phyloP scores from a whole-genome alignment of 1,284 basidiomycete species.

The Butyriboletus appendiculatus region DNA sequence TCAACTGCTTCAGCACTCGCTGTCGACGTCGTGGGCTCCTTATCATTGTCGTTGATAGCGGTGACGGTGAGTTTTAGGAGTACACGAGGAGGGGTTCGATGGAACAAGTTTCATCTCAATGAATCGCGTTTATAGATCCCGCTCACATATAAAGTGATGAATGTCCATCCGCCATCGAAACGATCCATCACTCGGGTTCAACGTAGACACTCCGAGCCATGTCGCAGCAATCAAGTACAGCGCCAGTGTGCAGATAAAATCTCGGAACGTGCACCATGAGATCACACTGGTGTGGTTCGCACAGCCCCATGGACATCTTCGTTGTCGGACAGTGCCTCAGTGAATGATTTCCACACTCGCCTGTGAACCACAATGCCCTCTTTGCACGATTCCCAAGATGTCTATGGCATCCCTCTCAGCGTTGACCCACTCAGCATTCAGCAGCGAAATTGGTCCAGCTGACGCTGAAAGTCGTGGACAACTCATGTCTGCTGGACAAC shows the following conservation, averaged over 20 bases:
- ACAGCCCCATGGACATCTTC: too few relatives aligned
- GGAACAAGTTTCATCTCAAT: not conserved
- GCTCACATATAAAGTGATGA: too few relatives aligned
- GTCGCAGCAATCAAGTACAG: too few relatives aligned
- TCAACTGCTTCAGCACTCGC: too few relatives aligned
- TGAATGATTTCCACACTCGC: not conserved
- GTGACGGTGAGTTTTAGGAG: not conserved
- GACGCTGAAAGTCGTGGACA: not conserved
- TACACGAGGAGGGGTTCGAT: too few relatives aligned
- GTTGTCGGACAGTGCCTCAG: not conserved
- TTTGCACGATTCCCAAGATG: not conserved
- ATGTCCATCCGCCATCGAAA: too few relatives aligned
- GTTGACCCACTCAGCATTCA: not conserved
- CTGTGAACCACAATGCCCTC: not conserved
- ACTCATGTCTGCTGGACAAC: not conserved
- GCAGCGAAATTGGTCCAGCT: not conserved
- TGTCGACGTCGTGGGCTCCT: not conserved
- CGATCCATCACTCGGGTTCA: too few relatives aligned
- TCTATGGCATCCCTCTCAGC: not conserved
- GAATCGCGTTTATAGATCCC: too few relatives aligned
- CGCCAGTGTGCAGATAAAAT: too few relatives aligned
- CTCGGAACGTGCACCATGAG: too few relatives aligned
- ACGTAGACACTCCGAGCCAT: too few relatives aligned
- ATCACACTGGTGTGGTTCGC: too few relatives aligned
- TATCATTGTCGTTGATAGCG: not conserved